Conservation (phyloP, 768 basidiomycete genomes). For the Gautieria morchelliformis region DNA sequence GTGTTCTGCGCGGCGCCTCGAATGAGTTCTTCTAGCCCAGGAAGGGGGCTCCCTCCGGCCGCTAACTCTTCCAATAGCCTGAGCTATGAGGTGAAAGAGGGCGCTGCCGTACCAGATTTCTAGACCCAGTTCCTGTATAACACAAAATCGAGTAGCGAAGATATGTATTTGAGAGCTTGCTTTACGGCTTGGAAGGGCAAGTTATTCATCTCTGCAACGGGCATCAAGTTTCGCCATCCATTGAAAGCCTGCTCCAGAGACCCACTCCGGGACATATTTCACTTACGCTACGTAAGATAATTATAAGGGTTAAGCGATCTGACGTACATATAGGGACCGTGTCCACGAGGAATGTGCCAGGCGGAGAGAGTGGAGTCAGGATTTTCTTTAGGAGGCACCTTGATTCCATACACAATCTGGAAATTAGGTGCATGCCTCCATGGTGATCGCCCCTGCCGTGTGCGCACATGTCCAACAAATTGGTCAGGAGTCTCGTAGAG, state of each 20-base stretch:
- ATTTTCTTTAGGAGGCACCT: constrained; percentile 27
- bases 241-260: constrained; percentile 8
- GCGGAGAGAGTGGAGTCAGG: constrained; percentile 41
- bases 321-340: constrained; percentile 32
- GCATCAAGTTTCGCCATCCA: background rate
- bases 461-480: constrained; percentile 16
- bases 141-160: too few species aligned
- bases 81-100: constrained; percentile 22
- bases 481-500: constrained; percentile 34
- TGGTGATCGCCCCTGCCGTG: background rate
- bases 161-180: background rate
- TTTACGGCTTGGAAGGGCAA: background rate
- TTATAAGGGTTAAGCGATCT: background rate
- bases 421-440: background rate
- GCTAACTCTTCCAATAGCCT: too few species aligned
- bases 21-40: too few species aligned
- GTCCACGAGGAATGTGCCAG: constrained; percentile 47
- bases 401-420: constrained; percentile 40
- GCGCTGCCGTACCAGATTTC: background rate
- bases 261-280: constrained; percentile 6
- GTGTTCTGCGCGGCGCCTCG: constrained; percentile 25
- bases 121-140: background rate
- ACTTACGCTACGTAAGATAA: background rate
- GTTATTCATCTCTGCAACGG: background rate
- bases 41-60: too few species aligned